These are phyloP conservation scores for Hypoxylon trugodes DNA, from an alignment of 495 filamentous ascomycete genomes.

Conservation along the genomic window DNA sequence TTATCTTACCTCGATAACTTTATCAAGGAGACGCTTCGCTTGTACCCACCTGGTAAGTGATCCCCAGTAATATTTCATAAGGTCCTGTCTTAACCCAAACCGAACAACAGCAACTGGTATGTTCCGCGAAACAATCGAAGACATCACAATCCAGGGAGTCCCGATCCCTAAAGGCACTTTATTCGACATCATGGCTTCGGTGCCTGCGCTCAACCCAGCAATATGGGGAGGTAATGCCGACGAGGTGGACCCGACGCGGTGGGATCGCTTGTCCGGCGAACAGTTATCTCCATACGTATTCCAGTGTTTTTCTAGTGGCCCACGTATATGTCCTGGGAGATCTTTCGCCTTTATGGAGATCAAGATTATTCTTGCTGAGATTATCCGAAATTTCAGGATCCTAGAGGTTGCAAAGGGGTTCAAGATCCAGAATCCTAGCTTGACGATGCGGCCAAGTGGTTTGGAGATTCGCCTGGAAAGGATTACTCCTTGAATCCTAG, in stretches of 20 bases:
- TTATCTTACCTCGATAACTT: constrained; percentile 41
- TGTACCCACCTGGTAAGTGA: constrained; percentile 27
- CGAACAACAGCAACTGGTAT: background rate
- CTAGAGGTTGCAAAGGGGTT: background rate
- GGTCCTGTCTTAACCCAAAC: background rate
- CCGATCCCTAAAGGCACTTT: constrained; percentile 31
- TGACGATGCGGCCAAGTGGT: constrained; percentile 1
- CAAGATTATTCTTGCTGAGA: background rate
- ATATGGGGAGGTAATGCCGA: constrained; percentile 29
- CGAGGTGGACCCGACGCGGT: constrained; percentile 28
- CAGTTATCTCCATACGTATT: constrained; percentile 3
- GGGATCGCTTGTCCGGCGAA: constrained; percentile 12
- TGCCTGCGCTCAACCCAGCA: constrained; percentile 22
- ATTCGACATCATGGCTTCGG: constrained; percentile 21
- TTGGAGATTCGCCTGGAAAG: background rate
- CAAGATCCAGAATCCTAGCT: constrained; percentile 1
- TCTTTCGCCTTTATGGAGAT: constrained; percentile 13
- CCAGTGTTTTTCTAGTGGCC: background rate
- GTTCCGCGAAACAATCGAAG: background rate
- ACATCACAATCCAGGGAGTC: constrained; percentile 18
- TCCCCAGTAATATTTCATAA: background rate
- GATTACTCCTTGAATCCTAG: background rate
- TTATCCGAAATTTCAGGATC: constrained; percentile 3
- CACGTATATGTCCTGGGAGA: constrained; percentile 7
- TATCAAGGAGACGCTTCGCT: constrained; percentile 36